A percentile compares a stretch with the other conserved stretches of the same genome.
Evolutionary conservation across 2,329 filamentous ascomycete genomes (phyloP).

Genomic region (Cadophora luteo-olivacea): DNA sequence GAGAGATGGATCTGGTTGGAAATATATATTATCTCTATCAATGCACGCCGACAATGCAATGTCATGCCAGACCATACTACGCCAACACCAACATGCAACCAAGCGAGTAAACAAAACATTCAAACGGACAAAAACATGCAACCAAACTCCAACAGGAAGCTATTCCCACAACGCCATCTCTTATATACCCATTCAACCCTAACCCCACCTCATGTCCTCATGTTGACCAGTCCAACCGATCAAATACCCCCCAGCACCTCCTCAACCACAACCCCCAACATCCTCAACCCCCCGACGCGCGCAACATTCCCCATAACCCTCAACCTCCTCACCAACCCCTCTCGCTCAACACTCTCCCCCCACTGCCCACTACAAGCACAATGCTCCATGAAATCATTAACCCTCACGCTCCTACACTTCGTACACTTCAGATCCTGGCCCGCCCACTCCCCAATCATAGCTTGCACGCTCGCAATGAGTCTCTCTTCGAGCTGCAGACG

Average conservation of each 20-base stretch:
- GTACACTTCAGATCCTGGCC: constrained; percentile 87
- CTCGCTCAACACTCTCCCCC: constrained; percentile 72
- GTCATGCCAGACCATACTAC: background rate
- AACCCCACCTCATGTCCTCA: background rate
- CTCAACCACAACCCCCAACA: constrained; percentile 78
- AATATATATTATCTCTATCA: background rate
- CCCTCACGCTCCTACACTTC: constrained; percentile 72
- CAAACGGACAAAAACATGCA: background rate
- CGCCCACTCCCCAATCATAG: constrained; percentile 78
- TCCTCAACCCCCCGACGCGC: constrained; percentile 78
- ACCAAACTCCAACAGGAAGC: background rate
- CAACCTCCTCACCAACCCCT: constrained; percentile 69
- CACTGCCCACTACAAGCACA: constrained; percentile 91
- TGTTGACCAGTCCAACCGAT: background rate
- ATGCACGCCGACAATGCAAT: background rate
- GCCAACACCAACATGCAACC: background rate
- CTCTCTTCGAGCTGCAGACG: constrained; percentile 84
- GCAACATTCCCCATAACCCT: constrained; percentile 77
- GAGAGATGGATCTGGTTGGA: background rate
- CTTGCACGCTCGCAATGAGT: constrained; percentile 78
- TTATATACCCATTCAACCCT: background rate
- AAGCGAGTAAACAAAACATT: background rate
- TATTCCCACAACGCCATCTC: too few species aligned
- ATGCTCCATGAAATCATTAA: constrained; percentile 97
- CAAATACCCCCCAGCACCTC: constrained; percentile 61